These are phyloP conservation scores for Stachybotrys chlorohalonatus DNA, from an alignment of 2,329 filamentous ascomycete genomes.

Conservation along the genomic window DNA sequence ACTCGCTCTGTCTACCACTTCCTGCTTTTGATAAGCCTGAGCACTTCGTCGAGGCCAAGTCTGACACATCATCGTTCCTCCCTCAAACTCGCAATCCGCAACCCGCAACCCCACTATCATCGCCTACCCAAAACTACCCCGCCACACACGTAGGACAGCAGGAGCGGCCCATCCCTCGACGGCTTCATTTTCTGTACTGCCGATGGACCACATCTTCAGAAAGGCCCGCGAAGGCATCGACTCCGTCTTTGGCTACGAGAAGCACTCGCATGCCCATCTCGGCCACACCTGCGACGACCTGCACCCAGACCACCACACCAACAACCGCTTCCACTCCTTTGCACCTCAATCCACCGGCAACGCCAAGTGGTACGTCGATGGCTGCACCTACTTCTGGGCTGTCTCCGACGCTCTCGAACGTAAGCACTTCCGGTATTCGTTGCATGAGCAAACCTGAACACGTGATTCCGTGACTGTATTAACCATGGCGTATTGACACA, in stretches of 20 bases:
- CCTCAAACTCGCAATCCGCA: too few relatives aligned
- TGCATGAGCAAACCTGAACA: not conserved
- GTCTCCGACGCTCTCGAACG: slow-evolving; percentile 81
- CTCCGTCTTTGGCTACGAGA: slow-evolving; percentile 24
- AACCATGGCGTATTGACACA: not conserved
- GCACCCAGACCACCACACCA: slow-evolving; percentile 31
- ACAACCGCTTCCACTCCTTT: slow-evolving; percentile 58
- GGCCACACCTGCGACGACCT: slow-evolving; percentile 30
- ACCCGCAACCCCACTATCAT: too few relatives aligned
- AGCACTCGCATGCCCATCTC: slow-evolving; percentile 35
- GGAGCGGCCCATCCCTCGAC: too few relatives aligned
- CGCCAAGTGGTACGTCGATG: slow-evolving; percentile 96
- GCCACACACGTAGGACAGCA: too few relatives aligned
- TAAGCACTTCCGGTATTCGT: slow-evolving; percentile 25
- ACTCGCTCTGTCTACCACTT: too few relatives aligned
- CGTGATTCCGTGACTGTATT: not conserved
- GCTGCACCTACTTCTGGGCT: slow-evolving; percentile 89
- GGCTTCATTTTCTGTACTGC: too few relatives aligned
- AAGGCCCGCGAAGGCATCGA: slow-evolving; percentile 4
- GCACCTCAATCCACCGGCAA: slow-evolving; percentile 62
- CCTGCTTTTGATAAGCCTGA: too few relatives aligned
- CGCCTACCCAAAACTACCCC: too few relatives aligned
- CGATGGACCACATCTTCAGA: not conserved
- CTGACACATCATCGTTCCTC: too few relatives aligned
- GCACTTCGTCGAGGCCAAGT: too few relatives aligned